Base-by-base conservation (phyloP, 1,284 basidiomycete genomes). In the Ustilago shanxiensis region DNA sequence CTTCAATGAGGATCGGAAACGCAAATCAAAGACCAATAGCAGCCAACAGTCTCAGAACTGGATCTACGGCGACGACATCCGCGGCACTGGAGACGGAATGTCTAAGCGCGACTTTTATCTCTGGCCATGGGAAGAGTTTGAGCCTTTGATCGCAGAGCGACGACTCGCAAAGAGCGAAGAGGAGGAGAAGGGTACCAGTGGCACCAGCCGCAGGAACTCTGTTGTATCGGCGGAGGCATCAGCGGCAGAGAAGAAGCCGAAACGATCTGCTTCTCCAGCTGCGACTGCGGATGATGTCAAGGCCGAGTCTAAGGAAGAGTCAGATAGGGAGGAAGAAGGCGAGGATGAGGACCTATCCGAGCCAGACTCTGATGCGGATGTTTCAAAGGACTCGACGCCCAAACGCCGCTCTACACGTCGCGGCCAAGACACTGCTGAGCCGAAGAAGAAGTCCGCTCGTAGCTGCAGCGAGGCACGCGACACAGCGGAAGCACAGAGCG, bases 121-220 rank as follows among this genome's bases (percentile, higher is more conserved):
- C 22, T 70, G 67, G 72, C 76, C 76, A 7, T 78, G 76, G 76
- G 66, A 71, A 13, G 72, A 74, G 1, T 78, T 44, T 31, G 76
- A 78, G 49, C 65, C 67, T 6, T 28, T 78, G 33, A 71, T 78
- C 16, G 76, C 76, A 14, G 55, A 70, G 26, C 60, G 76, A 18
- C 59, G 75, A 35, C n/a, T 67, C 1, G 73, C 64, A 3, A 63
- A 58, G 33, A 63, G 24, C 14, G 56, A 58, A 18, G 62, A 68
- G 31, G 61, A 76, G 41, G 73, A 67, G 22, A 26, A 41, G 18
- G 31, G 28, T 8, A 29, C 26, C 24, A 33, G 24, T 22, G 13
- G n/a, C 6, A 47, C 28, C 41, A 44, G 44, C 14, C 28, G 44
- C n/a, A 10, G 29, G 8, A 44, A 45, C 24, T 47, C 44, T 33